A percentile compares a stretch with the other conserved stretches of the same genome.
phyloP scores from a whole-genome alignment of 805 yeast genomes.

The Torulaspora gathmanii region DNA sequence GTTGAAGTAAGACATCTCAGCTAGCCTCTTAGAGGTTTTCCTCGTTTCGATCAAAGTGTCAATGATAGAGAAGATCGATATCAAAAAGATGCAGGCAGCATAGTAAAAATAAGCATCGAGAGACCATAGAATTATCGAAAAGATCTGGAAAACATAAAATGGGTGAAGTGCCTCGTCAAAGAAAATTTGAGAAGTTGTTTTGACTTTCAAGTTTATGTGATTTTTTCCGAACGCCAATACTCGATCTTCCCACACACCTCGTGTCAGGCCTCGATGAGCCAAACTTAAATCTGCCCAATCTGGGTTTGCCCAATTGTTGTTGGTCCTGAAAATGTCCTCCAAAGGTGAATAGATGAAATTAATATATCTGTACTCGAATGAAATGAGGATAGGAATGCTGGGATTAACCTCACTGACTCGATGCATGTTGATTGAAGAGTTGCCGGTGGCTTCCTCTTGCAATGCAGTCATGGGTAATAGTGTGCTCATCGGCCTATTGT shows the following conservation, averaged over 20 bases:
- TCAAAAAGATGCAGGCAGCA: slow-evolving; percentile 85
- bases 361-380: slow-evolving; percentile 78
- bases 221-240: slow-evolving; percentile 71
- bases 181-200: slow-evolving; percentile 57
- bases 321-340: slow-evolving; percentile 79
- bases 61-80: slow-evolving; percentile 72
- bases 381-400: slow-evolving; percentile 59
- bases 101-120: slow-evolving; percentile 90
- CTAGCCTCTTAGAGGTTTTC: slow-evolving; percentile 63
- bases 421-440: slow-evolving; percentile 18
- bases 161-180: slow-evolving; percentile 92
- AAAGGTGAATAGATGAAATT: slow-evolving; percentile 78
- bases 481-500: slow-evolving; percentile 67
- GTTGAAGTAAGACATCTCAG: slow-evolving; percentile 66
- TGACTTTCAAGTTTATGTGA: slow-evolving; percentile 69
- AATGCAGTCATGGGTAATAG: slow-evolving; percentile 42
- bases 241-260: slow-evolving; percentile 64
- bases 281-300: slow-evolving; percentile 62
- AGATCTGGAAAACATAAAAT: slow-evolving; percentile 89
- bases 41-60: slow-evolving; percentile 86
- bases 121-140: slow-evolving; percentile 87
- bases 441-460: slow-evolving; percentile 25
- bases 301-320: slow-evolving; percentile 80
- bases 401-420: slow-evolving; percentile 34
- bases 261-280: slow-evolving; percentile 62